These are phyloP conservation scores for Metarhizium anisopliae DNA, from an alignment of 2,329 filamentous ascomycete genomes.

Conservation along the genomic window DNA sequence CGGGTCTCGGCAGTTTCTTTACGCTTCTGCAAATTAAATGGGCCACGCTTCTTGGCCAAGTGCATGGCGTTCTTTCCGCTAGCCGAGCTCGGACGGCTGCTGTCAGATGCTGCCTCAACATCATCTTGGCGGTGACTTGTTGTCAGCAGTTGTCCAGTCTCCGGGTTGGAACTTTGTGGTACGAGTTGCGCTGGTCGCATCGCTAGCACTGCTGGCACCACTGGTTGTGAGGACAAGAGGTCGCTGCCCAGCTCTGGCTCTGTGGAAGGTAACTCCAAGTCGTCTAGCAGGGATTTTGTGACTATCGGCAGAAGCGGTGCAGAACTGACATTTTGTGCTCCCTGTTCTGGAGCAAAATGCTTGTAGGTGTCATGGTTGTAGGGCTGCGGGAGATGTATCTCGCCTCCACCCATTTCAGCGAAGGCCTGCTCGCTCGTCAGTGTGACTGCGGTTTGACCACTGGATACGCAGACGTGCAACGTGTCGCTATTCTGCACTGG, in stretches of 20 bases:
- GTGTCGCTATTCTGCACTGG: background rate
- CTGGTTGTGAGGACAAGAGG: background rate
- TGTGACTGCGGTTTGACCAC: background rate
- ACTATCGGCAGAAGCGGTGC: background rate
- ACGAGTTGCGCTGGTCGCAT: background rate
- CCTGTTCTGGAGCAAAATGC: background rate
- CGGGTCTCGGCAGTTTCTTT: conserved; percentile 26
- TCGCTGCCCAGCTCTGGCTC: background rate
- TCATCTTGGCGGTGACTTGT: background rate
- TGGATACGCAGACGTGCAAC: background rate
- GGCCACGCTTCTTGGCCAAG: background rate
- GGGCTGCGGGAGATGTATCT: background rate
- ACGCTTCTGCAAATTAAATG: conserved; percentile 17
- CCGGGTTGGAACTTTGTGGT: background rate
- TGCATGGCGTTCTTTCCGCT: background rate
- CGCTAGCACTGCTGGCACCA: background rate
- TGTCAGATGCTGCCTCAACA: background rate
- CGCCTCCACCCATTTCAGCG: conserved; percentile 3
- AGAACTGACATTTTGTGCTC: background rate
- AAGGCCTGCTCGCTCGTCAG: background rate
- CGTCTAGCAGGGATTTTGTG: background rate
- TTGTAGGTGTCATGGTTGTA: background rate
- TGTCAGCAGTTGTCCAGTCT: background rate
- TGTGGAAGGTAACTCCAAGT: background rate
- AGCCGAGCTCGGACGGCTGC: background rate